Evolutionary conservation across 306 rosid genomes (phyloP).

Genomic region (Cucurbita maxima): DNA sequence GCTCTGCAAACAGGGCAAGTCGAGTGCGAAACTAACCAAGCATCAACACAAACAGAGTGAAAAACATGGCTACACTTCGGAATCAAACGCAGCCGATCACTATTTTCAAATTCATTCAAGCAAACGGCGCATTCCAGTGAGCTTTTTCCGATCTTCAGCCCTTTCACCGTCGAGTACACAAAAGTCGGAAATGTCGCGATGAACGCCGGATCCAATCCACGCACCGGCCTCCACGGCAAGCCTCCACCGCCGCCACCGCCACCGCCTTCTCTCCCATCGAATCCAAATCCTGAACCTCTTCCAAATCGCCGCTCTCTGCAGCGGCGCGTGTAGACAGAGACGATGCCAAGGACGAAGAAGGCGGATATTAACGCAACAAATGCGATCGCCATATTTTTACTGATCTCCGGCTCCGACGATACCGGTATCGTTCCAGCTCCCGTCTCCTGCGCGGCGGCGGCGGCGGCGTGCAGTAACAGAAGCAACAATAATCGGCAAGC

Average conservation of each 20-base stretch:
- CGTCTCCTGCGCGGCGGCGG: constrained; percentile 24
- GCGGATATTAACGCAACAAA: constrained; percentile 31
- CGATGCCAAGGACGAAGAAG: constrained; percentile 50
- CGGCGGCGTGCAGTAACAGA: background rate
- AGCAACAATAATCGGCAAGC: background rate
- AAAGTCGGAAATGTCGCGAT: constrained; percentile 62
- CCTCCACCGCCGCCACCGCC: constrained; percentile 8
- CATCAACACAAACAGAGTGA: constrained; percentile 62
- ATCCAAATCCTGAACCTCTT: background rate
- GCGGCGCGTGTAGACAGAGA: constrained; percentile 80
- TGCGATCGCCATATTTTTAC: constrained; percentile 44
- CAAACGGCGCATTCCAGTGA: constrained; percentile 91
- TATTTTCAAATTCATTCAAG: constrained; percentile 55
- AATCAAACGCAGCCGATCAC: constrained; percentile 80
- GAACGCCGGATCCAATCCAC: constrained; percentile 43
- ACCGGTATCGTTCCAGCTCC: background rate
- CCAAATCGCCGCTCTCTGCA: constrained; percentile 36
- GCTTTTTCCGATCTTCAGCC: constrained; percentile 38
- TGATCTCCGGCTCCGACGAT: constrained; percentile 7
- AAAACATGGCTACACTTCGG: constrained; percentile 82
- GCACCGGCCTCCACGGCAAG: constrained; percentile 7
- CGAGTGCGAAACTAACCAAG: constrained; percentile 55
- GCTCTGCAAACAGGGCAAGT: constrained; percentile 94
- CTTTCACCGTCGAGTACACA: constrained; percentile 62
- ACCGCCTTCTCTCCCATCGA: background rate